Conservation (phyloP, 495 filamentous ascomycete species). For the Tuber brumale region DNA sequence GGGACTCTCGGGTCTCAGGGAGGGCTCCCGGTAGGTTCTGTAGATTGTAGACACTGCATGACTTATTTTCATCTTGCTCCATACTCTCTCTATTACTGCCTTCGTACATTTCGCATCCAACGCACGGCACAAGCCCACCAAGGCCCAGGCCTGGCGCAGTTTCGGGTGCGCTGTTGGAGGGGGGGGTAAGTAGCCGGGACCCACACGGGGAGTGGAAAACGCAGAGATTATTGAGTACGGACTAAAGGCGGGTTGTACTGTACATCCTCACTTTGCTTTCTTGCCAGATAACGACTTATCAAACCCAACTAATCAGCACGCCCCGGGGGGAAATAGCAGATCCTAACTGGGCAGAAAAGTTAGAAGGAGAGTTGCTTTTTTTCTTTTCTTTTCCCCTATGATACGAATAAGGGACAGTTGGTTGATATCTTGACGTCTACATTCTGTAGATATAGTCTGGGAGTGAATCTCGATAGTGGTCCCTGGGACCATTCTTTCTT, state of each 20-base stretch:
- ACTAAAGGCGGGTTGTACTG: background rate
- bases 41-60: background rate
- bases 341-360: background rate
- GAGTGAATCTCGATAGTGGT: background rate
- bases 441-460: background rate
- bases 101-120: background rate
- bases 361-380: background rate
- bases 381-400: background rate
- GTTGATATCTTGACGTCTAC: background rate
- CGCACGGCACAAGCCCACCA: background rate
- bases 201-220: background rate
- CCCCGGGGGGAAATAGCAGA: background rate
- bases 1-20: background rate
- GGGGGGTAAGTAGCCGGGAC: background rate
- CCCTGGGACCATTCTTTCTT: background rate
- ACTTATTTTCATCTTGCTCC: background rate
- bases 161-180: background rate
- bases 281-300: background rate
- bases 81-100: background rate
- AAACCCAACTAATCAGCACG: background rate
- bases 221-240: background rate
- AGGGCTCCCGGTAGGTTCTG: background rate
- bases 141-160: background rate
- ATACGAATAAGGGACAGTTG: background rate
- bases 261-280: background rate